These are phyloP conservation scores for Plasmodium yoelii DNA, from an alignment of 169 alveolate species.

Conservation along the genomic window DNA sequence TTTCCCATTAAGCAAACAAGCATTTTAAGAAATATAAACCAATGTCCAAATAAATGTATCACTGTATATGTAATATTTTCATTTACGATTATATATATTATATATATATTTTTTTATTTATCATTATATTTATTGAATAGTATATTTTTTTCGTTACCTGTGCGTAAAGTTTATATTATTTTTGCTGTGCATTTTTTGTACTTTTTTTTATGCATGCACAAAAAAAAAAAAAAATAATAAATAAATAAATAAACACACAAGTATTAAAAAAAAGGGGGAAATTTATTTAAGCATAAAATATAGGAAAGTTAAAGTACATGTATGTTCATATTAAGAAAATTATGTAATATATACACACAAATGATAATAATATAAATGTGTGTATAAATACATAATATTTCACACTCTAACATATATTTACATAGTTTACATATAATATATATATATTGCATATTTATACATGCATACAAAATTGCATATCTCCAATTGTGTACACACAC, in stretches of 20 bases:
- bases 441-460: background rate
- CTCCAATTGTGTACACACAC: too few species aligned
- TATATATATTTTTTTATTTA: conserved; percentile 2
- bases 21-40: too few species aligned
- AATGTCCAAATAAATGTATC: too few species aligned
- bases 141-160: too few species aligned
- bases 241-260: conserved; percentile 8
- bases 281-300: background rate
- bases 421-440: background rate
- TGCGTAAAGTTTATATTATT: conserved; percentile 1
- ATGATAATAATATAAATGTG: background rate
- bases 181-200: conserved; percentile 34
- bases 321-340: conserved; percentile 14
- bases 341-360: conserved; percentile 1
- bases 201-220: conserved; percentile 44
- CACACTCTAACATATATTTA: background rate
- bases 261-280: background rate
- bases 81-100: too few species aligned
- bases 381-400: background rate
- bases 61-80: too few species aligned
- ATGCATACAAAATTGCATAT: background rate
- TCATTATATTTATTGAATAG: too few species aligned
- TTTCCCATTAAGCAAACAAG: too few species aligned
- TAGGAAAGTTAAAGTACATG: conserved; percentile 33
- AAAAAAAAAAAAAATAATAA: conserved; percentile 25